Evolutionary conservation across 495 filamentous ascomycete species (phyloP).

Genomic region (Aspergillus sclerotioniger): DNA sequence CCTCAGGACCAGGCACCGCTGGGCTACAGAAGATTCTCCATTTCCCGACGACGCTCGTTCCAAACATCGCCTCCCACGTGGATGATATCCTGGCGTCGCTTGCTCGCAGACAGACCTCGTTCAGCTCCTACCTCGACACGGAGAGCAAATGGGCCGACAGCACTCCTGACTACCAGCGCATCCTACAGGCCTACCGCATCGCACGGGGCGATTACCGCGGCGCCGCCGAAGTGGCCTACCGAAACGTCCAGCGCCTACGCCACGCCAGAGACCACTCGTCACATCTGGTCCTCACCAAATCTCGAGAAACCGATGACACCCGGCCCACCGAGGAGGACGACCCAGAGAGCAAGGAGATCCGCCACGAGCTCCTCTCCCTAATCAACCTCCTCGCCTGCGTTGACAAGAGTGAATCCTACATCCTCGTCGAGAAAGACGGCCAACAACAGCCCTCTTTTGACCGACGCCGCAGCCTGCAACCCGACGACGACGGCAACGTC

Average conservation of each 20-base stretch:
- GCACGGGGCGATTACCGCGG: conserved; percentile 82
- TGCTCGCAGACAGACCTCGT: conserved; percentile 37
- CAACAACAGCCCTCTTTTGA: conserved; percentile 15
- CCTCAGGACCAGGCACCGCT: conserved; percentile 53
- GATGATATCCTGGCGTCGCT: conserved; percentile 70
- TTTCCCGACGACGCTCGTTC: conserved; percentile 62
- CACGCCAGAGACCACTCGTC: conserved; percentile 49
- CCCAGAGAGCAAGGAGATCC: conserved; percentile 52
- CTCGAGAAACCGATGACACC: conserved; percentile 48
- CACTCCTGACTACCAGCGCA: conserved; percentile 63
- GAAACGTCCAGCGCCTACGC: conserved; percentile 58
- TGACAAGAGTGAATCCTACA: conserved; percentile 73
- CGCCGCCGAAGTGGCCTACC: conserved; percentile 73
- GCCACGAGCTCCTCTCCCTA: conserved; percentile 70
- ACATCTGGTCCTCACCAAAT: conserved; percentile 36
- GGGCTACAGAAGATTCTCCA: conserved; percentile 61
- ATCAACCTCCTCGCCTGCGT: conserved; percentile 89
- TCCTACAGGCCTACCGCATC: conserved; percentile 87
- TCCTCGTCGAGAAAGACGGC: conserved; percentile 50
- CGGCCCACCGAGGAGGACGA: conserved; percentile 55
- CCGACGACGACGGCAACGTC: conserved; percentile 43
- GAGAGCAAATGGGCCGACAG: conserved; percentile 30
- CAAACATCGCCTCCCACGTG: conserved; percentile 69
- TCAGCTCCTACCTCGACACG: conserved; percentile 34
- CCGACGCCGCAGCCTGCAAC: conserved; percentile 26